Conservation (phyloP, 257 asterid genomes). For the Jacaranda mimosifolia region DNA sequence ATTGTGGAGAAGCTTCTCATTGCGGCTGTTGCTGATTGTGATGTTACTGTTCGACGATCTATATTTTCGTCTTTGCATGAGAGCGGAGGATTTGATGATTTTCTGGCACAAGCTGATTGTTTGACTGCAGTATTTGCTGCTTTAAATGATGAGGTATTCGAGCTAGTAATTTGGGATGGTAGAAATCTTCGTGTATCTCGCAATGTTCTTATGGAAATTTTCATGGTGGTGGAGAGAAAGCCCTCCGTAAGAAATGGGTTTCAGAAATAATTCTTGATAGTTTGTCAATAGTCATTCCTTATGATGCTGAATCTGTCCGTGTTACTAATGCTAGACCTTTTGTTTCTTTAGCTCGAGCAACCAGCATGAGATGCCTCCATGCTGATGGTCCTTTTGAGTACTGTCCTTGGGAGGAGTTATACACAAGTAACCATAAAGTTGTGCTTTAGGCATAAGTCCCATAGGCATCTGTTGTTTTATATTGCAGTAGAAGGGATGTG, state of each 20-base stretch:
- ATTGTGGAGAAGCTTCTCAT: constrained; percentile 90
- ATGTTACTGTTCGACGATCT: constrained; percentile 88
- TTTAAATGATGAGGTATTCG: constrained; percentile 92
- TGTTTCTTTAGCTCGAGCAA: constrained; percentile 12
- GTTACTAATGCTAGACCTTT: constrained; percentile 16
- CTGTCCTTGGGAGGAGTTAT: constrained; percentile 22
- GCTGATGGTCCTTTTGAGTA: not conserved
- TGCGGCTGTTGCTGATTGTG: constrained; percentile 97
- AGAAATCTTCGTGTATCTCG: constrained; percentile 26
- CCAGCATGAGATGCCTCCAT: not conserved
- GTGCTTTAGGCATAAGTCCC: constrained; percentile 10
- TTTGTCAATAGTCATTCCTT: constrained; percentile 17
- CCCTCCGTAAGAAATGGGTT: constrained; percentile 16
- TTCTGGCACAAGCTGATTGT: constrained; percentile 97
- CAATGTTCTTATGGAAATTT: constrained; percentile 20
- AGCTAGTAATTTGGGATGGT: constrained; percentile 21
- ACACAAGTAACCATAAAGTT: not conserved
- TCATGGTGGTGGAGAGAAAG: constrained; percentile 18
- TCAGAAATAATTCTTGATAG: constrained; percentile 26
- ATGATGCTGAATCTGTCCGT: constrained; percentile 16
- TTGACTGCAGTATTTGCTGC: constrained; percentile 97
- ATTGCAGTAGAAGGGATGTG: constrained; percentile 2
- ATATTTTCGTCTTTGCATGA: constrained; percentile 82
- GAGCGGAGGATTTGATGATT: constrained; percentile 87
- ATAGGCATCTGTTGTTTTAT: not conserved